Percentiles rank a stretch among this genome's conserved stretches.
These are phyloP conservation scores for Daedaleopsis nitida DNA, from an alignment of 768 basidiomycete genomes.

Conservation along the genomic window DNA sequence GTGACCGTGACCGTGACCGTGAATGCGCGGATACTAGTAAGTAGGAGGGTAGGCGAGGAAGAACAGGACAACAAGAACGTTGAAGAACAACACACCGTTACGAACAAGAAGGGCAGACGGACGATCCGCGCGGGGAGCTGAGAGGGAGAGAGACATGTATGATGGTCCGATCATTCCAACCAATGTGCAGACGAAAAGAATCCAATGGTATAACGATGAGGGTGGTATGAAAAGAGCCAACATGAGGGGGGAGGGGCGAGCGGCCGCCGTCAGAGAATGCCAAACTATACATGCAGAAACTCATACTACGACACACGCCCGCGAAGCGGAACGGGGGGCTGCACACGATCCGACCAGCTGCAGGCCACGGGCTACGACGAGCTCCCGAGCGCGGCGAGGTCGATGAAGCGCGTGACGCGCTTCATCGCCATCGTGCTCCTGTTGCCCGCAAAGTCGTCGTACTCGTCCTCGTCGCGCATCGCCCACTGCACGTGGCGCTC, in stretches of 20 bases:
- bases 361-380: conserved; percentile 21
- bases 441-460: conserved; percentile 21
- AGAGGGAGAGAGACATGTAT: conserved; percentile 10
- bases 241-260: not conserved
- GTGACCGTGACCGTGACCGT: not conserved
- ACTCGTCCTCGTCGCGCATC: conserved; percentile 26
- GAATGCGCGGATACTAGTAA: not conserved
- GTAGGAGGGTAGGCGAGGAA: not conserved
- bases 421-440: conserved; percentile 60
- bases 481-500: conserved; percentile 67
- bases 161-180: conserved; percentile 16
- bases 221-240: not conserved
- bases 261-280: too few species aligned
- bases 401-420: conserved; percentile 81
- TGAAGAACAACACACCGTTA: not conserved
- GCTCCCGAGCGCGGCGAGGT: conserved; percentile 45
- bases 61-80: not conserved
- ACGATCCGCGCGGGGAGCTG: too few species aligned
- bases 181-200: conserved; percentile 7
- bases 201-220: not conserved
- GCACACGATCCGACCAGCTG: not conserved
- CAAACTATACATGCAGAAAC: not conserved
- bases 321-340: too few species aligned
- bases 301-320: not conserved
- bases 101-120: not conserved